phyloP scores from a whole-genome alignment of 139 green algal genomes.

The Tetratostichococcus sp. region DNA sequence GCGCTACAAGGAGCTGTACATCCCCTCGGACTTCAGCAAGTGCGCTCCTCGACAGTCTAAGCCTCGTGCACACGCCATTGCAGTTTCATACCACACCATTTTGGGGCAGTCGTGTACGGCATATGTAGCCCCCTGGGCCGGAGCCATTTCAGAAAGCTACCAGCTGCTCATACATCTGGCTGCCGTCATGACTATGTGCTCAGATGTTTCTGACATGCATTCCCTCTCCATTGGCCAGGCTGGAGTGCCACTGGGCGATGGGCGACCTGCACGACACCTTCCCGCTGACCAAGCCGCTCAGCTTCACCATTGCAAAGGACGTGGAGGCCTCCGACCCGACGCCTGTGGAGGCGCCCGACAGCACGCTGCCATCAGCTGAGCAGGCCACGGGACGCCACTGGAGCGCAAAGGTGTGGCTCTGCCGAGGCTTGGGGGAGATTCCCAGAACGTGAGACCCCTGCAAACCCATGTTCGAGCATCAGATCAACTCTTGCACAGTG shows the following conservation, averaged over 20 bases:
- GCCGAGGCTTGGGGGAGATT: too few species aligned
- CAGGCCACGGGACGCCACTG: slow-evolving; percentile 4
- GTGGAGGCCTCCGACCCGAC: neutral
- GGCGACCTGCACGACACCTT: neutral
- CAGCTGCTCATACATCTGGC: too few species aligned
- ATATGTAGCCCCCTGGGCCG: too few species aligned
- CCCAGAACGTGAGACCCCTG: too few species aligned
- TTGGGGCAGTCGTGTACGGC: too few species aligned
- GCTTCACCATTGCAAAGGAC: neutral
- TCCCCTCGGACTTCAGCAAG: slow-evolving; percentile 47
- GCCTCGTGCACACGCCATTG: slow-evolving; percentile 22
- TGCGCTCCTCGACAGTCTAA: too few species aligned
- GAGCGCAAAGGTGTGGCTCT: neutral
- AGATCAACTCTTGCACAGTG: neutral
- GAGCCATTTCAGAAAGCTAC: too few species aligned
- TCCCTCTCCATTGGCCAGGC: neutral
- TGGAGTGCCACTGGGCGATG: neutral
- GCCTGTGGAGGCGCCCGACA: too few species aligned
- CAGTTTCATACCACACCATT: too few species aligned
- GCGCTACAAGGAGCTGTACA: slow-evolving; percentile 56
- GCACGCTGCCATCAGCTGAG: neutral
- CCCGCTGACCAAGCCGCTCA: neutral
- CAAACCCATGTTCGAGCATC: too few species aligned
- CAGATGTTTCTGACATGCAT: too few species aligned
- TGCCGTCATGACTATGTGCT: too few species aligned